phyloP scores from a whole-genome alignment of 2,329 filamentous ascomycete genomes.

The Diaporthe caulivora region DNA sequence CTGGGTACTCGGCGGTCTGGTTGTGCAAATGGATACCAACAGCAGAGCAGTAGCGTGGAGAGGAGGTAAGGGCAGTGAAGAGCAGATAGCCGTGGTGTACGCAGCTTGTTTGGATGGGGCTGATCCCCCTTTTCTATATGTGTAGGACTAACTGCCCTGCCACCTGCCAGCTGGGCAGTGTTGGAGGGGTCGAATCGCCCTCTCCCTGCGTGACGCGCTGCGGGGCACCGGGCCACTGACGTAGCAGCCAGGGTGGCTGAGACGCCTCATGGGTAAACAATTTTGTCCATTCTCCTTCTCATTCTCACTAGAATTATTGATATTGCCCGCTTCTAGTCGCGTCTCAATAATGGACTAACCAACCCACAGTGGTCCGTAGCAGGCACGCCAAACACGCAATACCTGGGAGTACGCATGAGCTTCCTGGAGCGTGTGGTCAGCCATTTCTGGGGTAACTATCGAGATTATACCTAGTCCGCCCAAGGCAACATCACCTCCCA shows the following conservation, averaged over 20 bases:
- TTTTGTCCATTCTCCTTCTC: neutral
- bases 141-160: neutral
- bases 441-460: neutral
- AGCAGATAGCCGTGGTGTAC: neutral
- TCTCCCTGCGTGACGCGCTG: slow-evolving; percentile 17
- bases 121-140: slow-evolving; percentile 14
- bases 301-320: neutral
- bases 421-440: neutral
- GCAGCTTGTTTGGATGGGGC: neutral
- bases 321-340: neutral
- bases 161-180: slow-evolving; percentile 13
- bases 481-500: neutral
- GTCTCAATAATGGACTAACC: neutral
- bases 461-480: too few species aligned
- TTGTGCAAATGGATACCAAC: neutral
- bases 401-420: neutral
- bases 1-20: neutral
- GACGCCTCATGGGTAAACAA: neutral
- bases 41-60: neutral
- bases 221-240: slow-evolving; percentile 26
- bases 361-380: neutral
- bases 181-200: slow-evolving; percentile 23
- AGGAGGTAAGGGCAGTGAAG: neutral
- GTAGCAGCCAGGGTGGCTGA: neutral
- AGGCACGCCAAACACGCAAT: neutral